phyloP scores from a whole-genome alignment of 208 protist species.

The Trypanosoma brucei region DNA sequence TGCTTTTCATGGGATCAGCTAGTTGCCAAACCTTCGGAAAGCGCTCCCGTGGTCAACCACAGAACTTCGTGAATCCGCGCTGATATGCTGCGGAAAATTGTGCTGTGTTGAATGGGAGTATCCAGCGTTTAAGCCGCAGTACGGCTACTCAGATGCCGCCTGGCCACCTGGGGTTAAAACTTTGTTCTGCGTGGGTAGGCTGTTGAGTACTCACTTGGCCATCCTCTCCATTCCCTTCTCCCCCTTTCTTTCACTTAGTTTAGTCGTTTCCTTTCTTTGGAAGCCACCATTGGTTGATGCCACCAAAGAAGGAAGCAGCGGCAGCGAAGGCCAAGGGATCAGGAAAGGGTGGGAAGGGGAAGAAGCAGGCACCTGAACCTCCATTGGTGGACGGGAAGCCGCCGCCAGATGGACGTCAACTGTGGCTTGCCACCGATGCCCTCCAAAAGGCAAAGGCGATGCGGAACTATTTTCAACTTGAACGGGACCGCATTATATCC shows the following conservation, averaged over 20 bases:
- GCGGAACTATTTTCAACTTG: slow-evolving; percentile 97
- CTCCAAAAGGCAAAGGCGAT: slow-evolving; percentile 92
- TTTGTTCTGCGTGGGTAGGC: too few species aligned
- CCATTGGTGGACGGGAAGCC: slow-evolving; percentile 16
- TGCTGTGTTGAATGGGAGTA: neutral
- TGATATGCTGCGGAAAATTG: neutral
- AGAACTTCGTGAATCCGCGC: neutral
- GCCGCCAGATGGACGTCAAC: slow-evolving; percentile 50
- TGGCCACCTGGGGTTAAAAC: too few species aligned
- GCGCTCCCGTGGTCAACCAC: neutral
- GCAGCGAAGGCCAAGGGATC: slow-evolving; percentile 11
- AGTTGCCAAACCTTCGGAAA: slow-evolving; percentile 24
- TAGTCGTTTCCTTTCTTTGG: slow-evolving; percentile 19
- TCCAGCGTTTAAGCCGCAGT: too few species aligned
- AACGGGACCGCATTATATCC: slow-evolving; percentile 93
- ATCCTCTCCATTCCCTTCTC: neutral
- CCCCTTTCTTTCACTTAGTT: slow-evolving; percentile 2
- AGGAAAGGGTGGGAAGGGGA: slow-evolving; percentile 11
- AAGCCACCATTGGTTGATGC: slow-evolving; percentile 16
- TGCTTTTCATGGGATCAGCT: slow-evolving; percentile 62
- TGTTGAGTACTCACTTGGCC: too few species aligned
- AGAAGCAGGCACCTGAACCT: slow-evolving; percentile 12
- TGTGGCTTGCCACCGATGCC: slow-evolving; percentile 88
- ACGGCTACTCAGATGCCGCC: too few species aligned
- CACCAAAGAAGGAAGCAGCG: slow-evolving; percentile 18